Percentiles rank a stretch among this genome's conserved stretches.
Evolutionary conservation across 768 basidiomycete species (phyloP).

Genomic region (Panellus pusillus): DNA sequence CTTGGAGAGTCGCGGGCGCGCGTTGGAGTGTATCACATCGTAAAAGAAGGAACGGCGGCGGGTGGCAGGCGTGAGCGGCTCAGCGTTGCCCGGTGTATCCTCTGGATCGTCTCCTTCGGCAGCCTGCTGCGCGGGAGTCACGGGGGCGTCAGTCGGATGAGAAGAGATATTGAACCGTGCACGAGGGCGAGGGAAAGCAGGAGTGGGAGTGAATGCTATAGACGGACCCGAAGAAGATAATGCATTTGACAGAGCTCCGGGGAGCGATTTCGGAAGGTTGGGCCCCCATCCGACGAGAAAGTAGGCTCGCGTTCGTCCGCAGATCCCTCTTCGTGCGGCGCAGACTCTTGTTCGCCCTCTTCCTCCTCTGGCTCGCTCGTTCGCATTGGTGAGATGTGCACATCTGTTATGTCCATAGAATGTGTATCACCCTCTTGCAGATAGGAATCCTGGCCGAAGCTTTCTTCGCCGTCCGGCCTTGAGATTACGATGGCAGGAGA

Average conservation of each 20-base stretch:
- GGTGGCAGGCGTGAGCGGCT: conserved; percentile 66
- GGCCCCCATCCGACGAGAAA: conserved; percentile 67
- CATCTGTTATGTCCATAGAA: conserved; percentile 56
- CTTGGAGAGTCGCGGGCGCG: conserved; percentile 64
- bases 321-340: conserved; percentile 13
- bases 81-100: conserved; percentile 35
- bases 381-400: conserved; percentile 45
- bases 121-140: conserved; percentile 29
- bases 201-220: conserved; percentile 66
- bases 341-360: conserved; percentile 22
- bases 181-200: conserved; percentile 59
- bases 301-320: conserved; percentile 52
- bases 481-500: conserved; percentile 45
- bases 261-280: conserved; percentile 36
- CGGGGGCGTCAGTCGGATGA: conserved; percentile 40
- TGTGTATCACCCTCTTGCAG: conserved; percentile 35
- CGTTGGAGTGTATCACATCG: conserved; percentile 79
- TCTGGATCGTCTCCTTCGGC: conserved; percentile 28
- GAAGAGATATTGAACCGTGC: conserved; percentile 60
- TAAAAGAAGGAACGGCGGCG: conserved; percentile 82
- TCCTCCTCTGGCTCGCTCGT: conserved; percentile 19
- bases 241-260: conserved; percentile 38
- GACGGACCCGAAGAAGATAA: conserved; percentile 59
- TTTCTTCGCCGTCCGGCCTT: conserved; percentile 23
- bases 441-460: conserved; percentile 31